Conservation (phyloP, 192 early-diverging fungal species). For the Coemansia umbellata region DNA sequence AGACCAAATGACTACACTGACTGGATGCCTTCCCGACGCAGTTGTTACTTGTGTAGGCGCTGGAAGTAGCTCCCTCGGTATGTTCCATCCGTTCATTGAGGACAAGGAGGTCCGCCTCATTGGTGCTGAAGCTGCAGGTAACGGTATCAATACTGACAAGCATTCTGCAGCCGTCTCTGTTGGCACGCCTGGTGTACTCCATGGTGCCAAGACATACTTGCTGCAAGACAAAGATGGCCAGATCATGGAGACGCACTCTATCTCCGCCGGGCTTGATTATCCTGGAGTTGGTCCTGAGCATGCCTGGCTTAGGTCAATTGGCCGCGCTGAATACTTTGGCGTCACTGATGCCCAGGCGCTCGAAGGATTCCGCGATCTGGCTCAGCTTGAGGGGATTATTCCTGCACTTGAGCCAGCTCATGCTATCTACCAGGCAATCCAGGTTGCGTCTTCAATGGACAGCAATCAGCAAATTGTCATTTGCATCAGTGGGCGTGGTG, state of each 20-base stretch:
- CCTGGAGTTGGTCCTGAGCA: conserved; percentile 98
- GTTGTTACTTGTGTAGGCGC: conserved; percentile 97
- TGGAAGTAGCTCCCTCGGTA: conserved; percentile 94
- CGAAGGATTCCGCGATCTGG: conserved; percentile 72
- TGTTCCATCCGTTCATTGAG: conserved; percentile 92
- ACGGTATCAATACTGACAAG: conserved; percentile 78
- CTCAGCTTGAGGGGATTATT: conserved; percentile 84
- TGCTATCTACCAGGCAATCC: conserved; percentile 77
- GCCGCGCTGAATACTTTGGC: conserved; percentile 76
- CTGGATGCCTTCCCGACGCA: conserved; percentile 82
- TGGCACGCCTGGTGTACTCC: conserved; percentile 89
- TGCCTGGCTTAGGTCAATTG: conserved; percentile 81
- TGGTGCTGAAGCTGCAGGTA: conserved; percentile 94
- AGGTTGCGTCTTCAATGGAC: conserved; percentile 69
- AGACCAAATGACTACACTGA: conserved; percentile 76
- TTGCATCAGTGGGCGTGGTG: conserved; percentile 89
- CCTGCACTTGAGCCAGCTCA: conserved; percentile 96
- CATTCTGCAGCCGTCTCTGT: conserved; percentile 88
- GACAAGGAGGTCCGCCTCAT: conserved; percentile 80
- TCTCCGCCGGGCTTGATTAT: conserved; percentile 96
- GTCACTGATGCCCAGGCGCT: conserved; percentile 83
- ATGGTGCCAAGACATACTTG: conserved; percentile 93
- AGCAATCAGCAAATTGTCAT: conserved; percentile 82
- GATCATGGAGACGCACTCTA: conserved; percentile 91
- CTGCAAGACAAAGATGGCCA: conserved; percentile 96